Conservation (phyloP, 2,329 filamentous ascomycete species). For the Penicillium aurantiogriseum region DNA sequence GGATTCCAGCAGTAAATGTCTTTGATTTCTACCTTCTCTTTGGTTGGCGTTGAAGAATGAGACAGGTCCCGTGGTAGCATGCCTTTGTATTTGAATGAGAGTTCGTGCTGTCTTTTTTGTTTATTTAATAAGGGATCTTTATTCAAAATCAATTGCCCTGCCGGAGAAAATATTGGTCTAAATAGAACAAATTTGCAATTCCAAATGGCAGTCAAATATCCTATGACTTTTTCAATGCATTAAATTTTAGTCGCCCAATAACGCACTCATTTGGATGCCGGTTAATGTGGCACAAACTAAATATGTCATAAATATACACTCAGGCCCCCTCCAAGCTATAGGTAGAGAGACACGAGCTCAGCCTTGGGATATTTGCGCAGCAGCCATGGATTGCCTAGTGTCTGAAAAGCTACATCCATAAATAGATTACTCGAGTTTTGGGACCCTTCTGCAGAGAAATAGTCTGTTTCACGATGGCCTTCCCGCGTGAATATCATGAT, state of each 20-base stretch:
- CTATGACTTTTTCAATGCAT: background rate
- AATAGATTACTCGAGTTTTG: background rate
- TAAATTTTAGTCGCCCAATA: background rate
- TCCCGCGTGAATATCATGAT: background rate
- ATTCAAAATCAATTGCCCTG: background rate
- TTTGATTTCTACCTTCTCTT: background rate
- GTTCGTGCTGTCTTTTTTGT: background rate
- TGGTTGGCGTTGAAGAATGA: background rate
- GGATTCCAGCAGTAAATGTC: background rate
- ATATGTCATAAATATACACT: no score
- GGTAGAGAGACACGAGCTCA: background rate
- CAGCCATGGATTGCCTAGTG: background rate
- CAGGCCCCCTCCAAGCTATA: background rate
- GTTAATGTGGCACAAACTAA: no score
- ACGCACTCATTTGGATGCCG: no score
- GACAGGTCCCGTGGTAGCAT: background rate
- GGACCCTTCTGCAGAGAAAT: background rate
- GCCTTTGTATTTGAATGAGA: background rate
- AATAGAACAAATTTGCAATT: background rate
- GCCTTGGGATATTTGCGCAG: background rate
- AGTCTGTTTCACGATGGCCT: background rate
- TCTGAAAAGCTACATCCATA: background rate
- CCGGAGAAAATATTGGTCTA: no score
- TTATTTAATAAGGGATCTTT: background rate
- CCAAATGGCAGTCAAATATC: background rate